These are phyloP conservation scores for Talaromyces sp. DNA, from an alignment of 2,329 filamentous ascomycete species.

Conservation along the genomic window DNA sequence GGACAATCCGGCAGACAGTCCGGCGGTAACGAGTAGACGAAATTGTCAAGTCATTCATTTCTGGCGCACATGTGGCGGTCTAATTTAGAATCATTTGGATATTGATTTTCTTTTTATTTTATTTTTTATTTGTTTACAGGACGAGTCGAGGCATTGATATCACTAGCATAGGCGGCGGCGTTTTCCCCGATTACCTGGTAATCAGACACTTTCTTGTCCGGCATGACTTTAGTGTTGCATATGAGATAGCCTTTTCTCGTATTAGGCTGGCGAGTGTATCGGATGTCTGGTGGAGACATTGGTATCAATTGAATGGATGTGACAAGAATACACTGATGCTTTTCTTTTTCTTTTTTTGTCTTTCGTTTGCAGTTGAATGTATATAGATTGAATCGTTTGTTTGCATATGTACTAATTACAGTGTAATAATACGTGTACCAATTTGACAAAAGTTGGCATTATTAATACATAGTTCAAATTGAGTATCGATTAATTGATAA, in stretches of 20 bases:
- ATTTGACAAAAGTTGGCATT: not conserved
- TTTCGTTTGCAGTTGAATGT: not conserved
- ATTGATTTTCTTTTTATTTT: not conserved
- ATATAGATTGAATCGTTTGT: not conserved
- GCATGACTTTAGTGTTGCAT: not conserved
- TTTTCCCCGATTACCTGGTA: not conserved
- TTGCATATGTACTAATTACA: not conserved
- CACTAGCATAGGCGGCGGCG: not conserved
- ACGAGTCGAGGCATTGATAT: not conserved
- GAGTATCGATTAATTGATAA: no score
- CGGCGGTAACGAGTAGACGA: conserved; percentile 1
- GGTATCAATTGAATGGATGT: not conserved
- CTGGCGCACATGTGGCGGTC: not conserved
- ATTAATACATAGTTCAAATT: no score
- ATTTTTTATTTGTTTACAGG: not conserved
- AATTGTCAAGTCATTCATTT: not conserved
- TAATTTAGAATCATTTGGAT: not conserved
- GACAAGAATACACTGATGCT: not conserved
- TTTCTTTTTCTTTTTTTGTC: not conserved
- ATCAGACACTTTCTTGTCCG: not conserved
- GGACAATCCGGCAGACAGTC: conserved; percentile 14
- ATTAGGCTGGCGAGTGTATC: not conserved
- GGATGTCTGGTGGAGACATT: not conserved
- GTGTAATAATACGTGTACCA: not conserved
- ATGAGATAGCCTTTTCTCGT: not conserved